A percentile compares a stretch with the other conserved stretches of the same genome.
phyloP scores from a whole-genome alignment of 495 filamentous ascomycete species.

The Pseudoneurospora amorphoporcata region DNA sequence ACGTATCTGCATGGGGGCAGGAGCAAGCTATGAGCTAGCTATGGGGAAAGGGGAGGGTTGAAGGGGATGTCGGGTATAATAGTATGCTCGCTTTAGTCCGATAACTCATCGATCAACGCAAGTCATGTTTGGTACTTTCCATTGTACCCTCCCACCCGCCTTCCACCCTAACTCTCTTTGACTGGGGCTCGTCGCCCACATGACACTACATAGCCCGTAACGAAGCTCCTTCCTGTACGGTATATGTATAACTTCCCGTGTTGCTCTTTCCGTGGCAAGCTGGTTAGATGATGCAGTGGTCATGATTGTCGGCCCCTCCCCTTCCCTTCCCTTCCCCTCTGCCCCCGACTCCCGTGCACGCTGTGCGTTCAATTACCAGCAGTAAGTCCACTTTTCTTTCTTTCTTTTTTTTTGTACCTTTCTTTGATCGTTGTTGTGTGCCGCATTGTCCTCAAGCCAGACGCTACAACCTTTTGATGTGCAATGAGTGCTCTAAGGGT shows the following conservation, averaged over 20 bases:
- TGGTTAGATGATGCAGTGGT: neutral
- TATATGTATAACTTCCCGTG: neutral
- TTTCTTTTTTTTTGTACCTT: neutral
- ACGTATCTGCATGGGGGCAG: slow-evolving; percentile 31
- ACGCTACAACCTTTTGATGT: neutral
- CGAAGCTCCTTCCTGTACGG: neutral
- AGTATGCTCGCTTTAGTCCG: neutral
- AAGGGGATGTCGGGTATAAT: neutral
- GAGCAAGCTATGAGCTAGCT: slow-evolving; percentile 30
- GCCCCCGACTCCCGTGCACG: neutral
- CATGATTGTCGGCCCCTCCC: neutral
- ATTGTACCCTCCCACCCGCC: neutral
- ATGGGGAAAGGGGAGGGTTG: neutral
- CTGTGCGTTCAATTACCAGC: neutral
- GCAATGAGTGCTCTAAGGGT: neutral
- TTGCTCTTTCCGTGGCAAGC: neutral
- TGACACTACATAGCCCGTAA: neutral
- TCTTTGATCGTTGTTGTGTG: neutral
- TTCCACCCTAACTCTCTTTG: neutral
- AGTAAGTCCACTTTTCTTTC: neutral
- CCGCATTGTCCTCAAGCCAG: neutral
- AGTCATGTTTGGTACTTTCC: neutral
- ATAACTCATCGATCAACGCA: neutral
- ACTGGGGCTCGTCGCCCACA: neutral
- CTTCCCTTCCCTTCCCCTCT: neutral